Conservation (phyloP, 345 rosid genomes). For the Jatropha curcas region DNA sequence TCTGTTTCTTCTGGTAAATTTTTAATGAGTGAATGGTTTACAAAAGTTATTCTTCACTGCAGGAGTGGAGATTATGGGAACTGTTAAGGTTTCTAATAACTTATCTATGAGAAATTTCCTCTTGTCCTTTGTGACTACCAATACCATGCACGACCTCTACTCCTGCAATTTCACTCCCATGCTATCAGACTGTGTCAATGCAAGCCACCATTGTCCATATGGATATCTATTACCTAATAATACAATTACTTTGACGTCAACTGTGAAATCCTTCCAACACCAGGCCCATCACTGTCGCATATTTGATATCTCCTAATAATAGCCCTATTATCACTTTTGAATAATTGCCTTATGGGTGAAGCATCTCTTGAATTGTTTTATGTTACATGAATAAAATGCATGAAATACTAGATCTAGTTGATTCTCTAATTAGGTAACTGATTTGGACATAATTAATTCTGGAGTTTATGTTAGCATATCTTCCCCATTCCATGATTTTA, state of each 20-base stretch:
- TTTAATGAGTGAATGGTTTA: background rate
- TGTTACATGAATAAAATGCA: background rate
- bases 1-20: background rate
- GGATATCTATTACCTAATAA: background rate
- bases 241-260: background rate
- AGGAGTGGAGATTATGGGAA: background rate
- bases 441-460: background rate
- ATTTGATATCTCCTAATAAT: background rate
- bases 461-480: background rate
- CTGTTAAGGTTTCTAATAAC: background rate
- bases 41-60: background rate
- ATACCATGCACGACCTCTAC: background rate
- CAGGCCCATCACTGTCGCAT: background rate
- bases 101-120: background rate
- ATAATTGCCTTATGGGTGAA: background rate
- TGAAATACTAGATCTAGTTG: background rate
- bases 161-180: background rate
- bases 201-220: background rate
- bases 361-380: background rate
- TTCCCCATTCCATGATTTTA: background rate
- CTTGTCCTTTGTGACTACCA: background rate
- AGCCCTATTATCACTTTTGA: background rate
- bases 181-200: background rate
- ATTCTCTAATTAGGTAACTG: background rate
- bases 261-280: background rate